Base-by-base conservation (phyloP, 208 protist genomes). In the Leptomonas pyrrhocoris region DNA sequence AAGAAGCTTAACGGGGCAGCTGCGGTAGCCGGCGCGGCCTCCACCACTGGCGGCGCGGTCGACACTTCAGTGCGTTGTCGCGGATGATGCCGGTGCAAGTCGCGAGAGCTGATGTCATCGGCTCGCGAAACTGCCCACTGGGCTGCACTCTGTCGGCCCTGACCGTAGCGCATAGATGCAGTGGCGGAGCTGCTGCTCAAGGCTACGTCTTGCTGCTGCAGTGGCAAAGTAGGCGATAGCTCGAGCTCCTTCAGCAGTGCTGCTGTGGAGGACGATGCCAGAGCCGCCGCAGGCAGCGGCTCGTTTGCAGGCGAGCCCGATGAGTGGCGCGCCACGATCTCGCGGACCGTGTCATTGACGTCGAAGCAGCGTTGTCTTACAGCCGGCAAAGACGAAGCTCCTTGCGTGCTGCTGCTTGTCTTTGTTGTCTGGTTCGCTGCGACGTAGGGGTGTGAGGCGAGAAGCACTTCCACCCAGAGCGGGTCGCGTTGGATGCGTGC, bases 401-500 rank as follows among this genome's bases (percentile, higher is more conserved):
- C 16, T 15, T 59, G 46, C 16, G 6, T 16, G 12, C 8, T 27
- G 2, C 36, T 30, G 36, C 48, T 18, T 12, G 31, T 3, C 31
- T 54, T 27, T 4, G 49, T 31, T 0, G 51, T 68, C 15, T 61
- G 65, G 62, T 93, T 93, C 34, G 38, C 30, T 27, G 68, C 61
- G 23, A 94, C 51, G 40, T 56, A 80, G 11, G 42, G 46, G 62
- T 94, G 89, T 9, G 89, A 81, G 50, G 66, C 73, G n/a, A 67
- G 46, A 18, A 94, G 49, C 28, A 92, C 76, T 30, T 84, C 72
- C 46, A 94, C 31, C 89, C 89, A 94, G 19, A 83, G 61, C 13
- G 85, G 84, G 38, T 94, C 83, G 50, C 88, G 81, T 7, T 76
- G 73, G 34, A 94, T 76, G 38, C 88, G 85, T 23, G 66, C 25